Conservation (phyloP, 208 protist species). For the Histomonas meleagridis region DNA sequence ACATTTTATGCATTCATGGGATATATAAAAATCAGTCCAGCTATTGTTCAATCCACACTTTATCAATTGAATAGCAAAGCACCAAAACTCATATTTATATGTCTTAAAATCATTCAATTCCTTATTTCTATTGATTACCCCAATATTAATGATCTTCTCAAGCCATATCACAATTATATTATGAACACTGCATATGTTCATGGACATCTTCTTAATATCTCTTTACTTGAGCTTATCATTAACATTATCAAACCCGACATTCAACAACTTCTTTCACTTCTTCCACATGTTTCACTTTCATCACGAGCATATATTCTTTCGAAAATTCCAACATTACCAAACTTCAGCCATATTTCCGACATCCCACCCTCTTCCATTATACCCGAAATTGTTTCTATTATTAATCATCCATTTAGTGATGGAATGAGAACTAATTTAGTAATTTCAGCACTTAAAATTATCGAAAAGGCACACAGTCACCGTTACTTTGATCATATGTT, state of each 20-base stretch:
- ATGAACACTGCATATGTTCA: too few species aligned
- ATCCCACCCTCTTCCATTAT: background rate
- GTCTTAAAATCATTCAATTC: background rate
- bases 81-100: background rate
- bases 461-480: background rate
- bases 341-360: background rate
- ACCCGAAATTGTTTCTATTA: background rate
- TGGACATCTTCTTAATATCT: background rate
- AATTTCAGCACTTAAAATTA: background rate
- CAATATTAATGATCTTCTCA: background rate
- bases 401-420: background rate
- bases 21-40: background rate
- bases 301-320: background rate
- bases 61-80: background rate
- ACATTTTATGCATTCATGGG: background rate
- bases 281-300: background rate
- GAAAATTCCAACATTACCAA: background rate
- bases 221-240: background rate
- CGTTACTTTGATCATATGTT: background rate
- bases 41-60: background rate
- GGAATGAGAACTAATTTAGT: background rate
- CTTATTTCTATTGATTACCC: background rate
- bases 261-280: background rate
- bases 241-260: background rate
- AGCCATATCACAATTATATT: background rate